Percentiles rank a stretch among this genome's conserved stretches.
phyloP scores from a whole-genome alignment of 2,329 filamentous ascomycete genomes.

The Arthrobotrys pseudoclavata region DNA sequence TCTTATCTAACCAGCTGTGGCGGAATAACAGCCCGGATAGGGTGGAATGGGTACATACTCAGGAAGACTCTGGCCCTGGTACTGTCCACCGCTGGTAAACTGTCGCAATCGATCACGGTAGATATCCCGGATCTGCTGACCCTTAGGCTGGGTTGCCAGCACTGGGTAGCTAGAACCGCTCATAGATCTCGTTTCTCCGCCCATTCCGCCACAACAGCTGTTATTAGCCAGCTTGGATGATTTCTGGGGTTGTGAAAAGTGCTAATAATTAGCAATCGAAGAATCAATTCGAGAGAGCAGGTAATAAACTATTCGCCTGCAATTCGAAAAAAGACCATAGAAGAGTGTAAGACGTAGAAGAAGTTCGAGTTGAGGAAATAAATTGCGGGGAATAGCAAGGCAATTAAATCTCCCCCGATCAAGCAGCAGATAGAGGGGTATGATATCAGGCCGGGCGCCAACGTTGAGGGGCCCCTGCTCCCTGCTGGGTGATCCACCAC shows the following conservation, averaged over 20 bases:
- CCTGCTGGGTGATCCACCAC: not conserved
- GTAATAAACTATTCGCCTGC: not conserved
- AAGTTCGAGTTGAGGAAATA: not conserved
- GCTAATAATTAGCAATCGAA: not conserved
- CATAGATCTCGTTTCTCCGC: constrained; percentile 68
- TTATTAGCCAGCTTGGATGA: constrained; percentile 26
- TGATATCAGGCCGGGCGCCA: constrained; percentile 30
- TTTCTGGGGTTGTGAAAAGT: constrained; percentile 4
- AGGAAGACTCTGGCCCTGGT: constrained; percentile 79
- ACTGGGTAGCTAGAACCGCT: constrained; percentile 60
- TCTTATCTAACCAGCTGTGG: not conserved
- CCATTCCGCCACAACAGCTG: constrained; percentile 65
- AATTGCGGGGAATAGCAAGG: constrained; percentile 14
- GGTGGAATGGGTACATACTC: constrained; percentile 70
- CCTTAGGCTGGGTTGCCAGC: constrained; percentile 70
- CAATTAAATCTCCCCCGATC: not conserved
- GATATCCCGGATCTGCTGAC: constrained; percentile 85
- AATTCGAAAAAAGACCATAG: not conserved
- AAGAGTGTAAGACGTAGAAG: not conserved
- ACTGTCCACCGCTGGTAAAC: constrained; percentile 85
- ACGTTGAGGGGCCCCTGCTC: constrained; percentile 7
- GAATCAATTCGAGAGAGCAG: constrained; percentile 8
- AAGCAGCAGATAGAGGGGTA: constrained; percentile 15
- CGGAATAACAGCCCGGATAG: not conserved
- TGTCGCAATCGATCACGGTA: constrained; percentile 85